Evolutionary conservation across 306 rosid genomes (phyloP), one percentile per base, ranked within the genome.

Genomic region (Cucurbita pepo): DNA sequence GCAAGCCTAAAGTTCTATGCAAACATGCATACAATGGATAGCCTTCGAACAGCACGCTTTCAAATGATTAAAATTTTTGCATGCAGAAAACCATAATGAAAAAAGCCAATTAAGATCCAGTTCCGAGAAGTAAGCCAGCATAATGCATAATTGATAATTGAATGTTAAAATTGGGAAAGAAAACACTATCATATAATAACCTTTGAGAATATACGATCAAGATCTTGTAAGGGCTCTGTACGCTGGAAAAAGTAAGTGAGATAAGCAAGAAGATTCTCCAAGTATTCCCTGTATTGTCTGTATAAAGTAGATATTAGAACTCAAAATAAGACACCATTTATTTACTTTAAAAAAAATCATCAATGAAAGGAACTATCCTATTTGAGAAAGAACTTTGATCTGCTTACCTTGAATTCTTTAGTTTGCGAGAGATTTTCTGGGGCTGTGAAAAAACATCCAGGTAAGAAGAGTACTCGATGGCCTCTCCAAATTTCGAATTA

Each of bases 221-320:
- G 79, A 84, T 94, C 98, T 85, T 94, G 96, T 84, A 94, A 80
- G 76, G 98, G 98, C 81, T 94, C 97, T 8, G 96, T 90, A 64
- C 98, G 90, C 79, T 94, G 96, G 80, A 94, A 90, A 84, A 86
- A 86, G 70, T 87, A 87, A 48, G 83, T 62, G 30, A 94, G 86
- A 75, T 94, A 89, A 83, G 86, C 91, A 74, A 88, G 74, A 19
- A 90, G 92, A 80, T 86, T 90, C 66, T 79, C 86, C 82, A 89
- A 25, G 74, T 94, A 94, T 56, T 90, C 95, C 82, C 84, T 78
- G 87, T 90, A 90, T 78, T 83, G 90, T 82, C 98, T 94, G 86
- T 45, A 83, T 69, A 83, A 72, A 73, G 59, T 51, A 59, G 74
- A 79, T 40, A 69, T 22, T 45, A 53, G 54, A 58, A 10, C 22